Percentiles rank a stretch among this genome's conserved stretches.
Conservation (phyloP, 208 protist species). For the Trypanosoma cruzi region DNA sequence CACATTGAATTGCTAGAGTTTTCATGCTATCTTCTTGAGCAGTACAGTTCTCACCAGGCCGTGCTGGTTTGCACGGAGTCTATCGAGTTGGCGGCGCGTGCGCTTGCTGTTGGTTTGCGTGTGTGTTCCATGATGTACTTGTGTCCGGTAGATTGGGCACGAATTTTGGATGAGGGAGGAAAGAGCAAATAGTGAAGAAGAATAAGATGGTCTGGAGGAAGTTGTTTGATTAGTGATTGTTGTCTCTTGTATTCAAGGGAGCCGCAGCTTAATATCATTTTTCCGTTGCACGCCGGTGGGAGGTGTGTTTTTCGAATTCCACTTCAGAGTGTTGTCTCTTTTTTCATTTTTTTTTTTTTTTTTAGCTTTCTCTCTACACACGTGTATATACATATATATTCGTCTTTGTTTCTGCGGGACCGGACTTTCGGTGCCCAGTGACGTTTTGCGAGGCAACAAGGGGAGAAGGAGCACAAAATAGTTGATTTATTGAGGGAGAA, state of each 20-base stretch:
- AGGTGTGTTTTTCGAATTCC: neutral
- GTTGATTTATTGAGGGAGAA: neutral
- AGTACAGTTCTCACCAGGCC: constrained; percentile 4
- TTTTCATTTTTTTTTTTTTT: no score
- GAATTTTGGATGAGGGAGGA: neutral
- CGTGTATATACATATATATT: neutral
- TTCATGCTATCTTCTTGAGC: constrained; percentile 15
- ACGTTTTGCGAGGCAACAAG: no score
- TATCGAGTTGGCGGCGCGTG: constrained; percentile 61
- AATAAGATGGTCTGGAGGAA: no score
- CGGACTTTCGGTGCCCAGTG: no score
- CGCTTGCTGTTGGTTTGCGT: constrained; percentile 55
- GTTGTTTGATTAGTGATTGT: neutral
- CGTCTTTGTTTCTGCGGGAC: neutral
- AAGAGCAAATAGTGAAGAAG: neutral
- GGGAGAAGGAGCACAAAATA: no score
- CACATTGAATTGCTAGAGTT: constrained; percentile 8
- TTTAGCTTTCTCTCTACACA: no score
- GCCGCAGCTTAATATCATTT: neutral
- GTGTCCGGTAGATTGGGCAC: neutral
- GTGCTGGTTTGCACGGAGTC: constrained; percentile 76
- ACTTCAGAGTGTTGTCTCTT: neutral
- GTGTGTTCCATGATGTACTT: constrained; percentile 50
- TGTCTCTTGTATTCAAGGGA: neutral
- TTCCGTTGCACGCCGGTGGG: no score